Conservation (phyloP, 345 rosid genomes). For the Lumnitzera racemosa region DNA sequence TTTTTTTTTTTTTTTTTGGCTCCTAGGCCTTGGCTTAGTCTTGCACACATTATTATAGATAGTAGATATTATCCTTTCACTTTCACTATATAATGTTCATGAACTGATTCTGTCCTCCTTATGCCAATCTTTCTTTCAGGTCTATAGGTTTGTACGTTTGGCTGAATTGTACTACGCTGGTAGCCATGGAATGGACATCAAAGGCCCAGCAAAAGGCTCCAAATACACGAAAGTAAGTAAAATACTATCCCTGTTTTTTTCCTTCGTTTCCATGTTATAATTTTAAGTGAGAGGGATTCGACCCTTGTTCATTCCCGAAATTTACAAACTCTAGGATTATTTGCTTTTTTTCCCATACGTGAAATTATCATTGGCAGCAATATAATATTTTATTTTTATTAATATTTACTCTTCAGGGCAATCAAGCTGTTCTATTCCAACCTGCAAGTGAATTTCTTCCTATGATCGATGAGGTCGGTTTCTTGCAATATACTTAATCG, state of each 20-base stretch:
- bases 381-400: not conserved
- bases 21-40: too few relatives aligned
- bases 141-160: constrained; percentile 70
- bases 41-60: too few relatives aligned
- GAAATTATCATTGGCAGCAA: not conserved
- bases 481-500: not conserved
- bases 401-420: constrained; percentile 24
- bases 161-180: constrained; percentile 94
- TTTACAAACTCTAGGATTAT: not conserved
- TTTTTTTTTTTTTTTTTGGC: too few relatives aligned
- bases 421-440: constrained; percentile 53
- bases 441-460: constrained; percentile 82
- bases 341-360: not conserved
- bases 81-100: not conserved
- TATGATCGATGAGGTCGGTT: constrained; percentile 68
- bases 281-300: not conserved
- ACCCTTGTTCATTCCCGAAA: too few relatives aligned
- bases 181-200: constrained; percentile 99
- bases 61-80: not conserved
- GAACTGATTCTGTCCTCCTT: not conserved
- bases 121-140: constrained; percentile 25
- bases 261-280: not conserved
- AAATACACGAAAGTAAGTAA: constrained; percentile 41
- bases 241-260: not conserved
- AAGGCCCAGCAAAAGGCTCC: constrained; percentile 63